A percentile compares a stretch with the other conserved stretches of the same genome.
phyloP scores from a whole-genome alignment of 495 filamentous ascomycete genomes.

The Jackrogersella minutella region DNA sequence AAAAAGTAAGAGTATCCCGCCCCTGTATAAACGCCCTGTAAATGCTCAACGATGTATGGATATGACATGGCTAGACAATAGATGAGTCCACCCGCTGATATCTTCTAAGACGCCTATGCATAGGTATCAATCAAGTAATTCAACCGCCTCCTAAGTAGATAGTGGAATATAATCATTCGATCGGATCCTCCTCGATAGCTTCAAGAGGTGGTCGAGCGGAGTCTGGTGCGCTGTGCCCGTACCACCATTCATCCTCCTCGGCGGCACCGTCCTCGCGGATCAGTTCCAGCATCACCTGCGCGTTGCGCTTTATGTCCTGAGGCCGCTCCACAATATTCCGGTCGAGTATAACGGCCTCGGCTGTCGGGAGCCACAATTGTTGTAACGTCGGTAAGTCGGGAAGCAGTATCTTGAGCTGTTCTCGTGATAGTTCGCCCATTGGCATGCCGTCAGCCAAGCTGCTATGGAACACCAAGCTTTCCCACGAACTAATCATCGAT shows the following conservation, averaged over 20 bases:
- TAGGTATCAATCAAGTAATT: slow-evolving; percentile 37
- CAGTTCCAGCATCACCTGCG: slow-evolving; percentile 59
- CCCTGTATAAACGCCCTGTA: slow-evolving; percentile 28
- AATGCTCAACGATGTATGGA: slow-evolving; percentile 35
- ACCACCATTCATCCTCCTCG: slow-evolving; percentile 63
- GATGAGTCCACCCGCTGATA: slow-evolving; percentile 25
- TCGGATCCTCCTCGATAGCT: slow-evolving; percentile 56
- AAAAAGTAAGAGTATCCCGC: slow-evolving; percentile 15
- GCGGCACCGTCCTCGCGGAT: slow-evolving; percentile 61
- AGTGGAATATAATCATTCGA: slow-evolving; percentile 45
- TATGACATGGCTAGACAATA: slow-evolving; percentile 29
- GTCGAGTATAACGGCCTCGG: slow-evolving; percentile 63
- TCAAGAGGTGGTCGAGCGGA: slow-evolving; percentile 56
- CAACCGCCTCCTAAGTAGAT: slow-evolving; percentile 12
- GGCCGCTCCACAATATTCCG: slow-evolving; percentile 60
- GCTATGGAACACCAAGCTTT: slow-evolving; percentile 59
- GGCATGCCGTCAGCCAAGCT: slow-evolving; percentile 63
- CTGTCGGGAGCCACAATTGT: slow-evolving; percentile 61
- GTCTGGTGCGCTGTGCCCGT: slow-evolving; percentile 52
- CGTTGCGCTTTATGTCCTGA: slow-evolving; percentile 61
- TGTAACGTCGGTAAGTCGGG: slow-evolving; percentile 58
- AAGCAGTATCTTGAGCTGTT: slow-evolving; percentile 57
- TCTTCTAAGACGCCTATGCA: slow-evolving; percentile 40
- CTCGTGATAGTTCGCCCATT: slow-evolving; percentile 57
- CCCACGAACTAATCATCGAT: slow-evolving; percentile 47